Evolutionary conservation across 148 eudicot species (phyloP), one percentile per base, ranked within the genome.

Genomic region (Silene uniflora): DNA sequence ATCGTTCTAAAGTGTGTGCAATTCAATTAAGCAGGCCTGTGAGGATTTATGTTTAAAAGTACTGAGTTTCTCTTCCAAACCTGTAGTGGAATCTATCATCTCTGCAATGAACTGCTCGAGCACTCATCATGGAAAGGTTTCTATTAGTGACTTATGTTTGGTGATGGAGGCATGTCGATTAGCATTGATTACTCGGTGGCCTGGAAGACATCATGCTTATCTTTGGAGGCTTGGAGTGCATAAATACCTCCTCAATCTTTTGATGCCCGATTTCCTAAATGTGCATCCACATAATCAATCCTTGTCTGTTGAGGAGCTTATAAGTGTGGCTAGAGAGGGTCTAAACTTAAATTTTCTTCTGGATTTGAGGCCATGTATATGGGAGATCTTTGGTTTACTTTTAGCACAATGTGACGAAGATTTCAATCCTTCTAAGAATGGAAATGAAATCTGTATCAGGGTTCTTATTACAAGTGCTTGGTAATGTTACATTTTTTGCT

Each of bases 361-460:
- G 67, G 77, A 74, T 29, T 27, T 89, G 75, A 85, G 91, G 79
- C 86, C 89, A 65, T 88, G 72, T 81, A 73, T 91, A 24, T 94
- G 93, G 95, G 95, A 86, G 78, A 90, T 90, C 79, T 81, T 88
- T 84, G 97, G 97, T 52, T 85, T 87, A 81, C 93, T 94, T 83
- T 88, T 87, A 49, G 83, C 89, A 35, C 89, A 88, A 32, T 89
- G 88, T 85, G 77, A 84, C 4, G 87, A 83, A 73, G 86, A 86
- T 84, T 78, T 84, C 62, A 67, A 27, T 58, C 82, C 87, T 29
- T 39, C 75, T 72, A 79, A 73, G 82, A 83, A 81, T 42, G 75
- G 75, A 54, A 75, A 78, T 55, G 86, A 86, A 73, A 54, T 64
- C 69, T 81, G 81, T 49, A 54, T 88, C 79, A 80, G 82, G 56